A percentile compares a stretch with the other conserved stretches of the same genome.
Evolutionary conservation across 352 stramenopile species (phyloP).

Genomic region (Phytophthora pini): DNA sequence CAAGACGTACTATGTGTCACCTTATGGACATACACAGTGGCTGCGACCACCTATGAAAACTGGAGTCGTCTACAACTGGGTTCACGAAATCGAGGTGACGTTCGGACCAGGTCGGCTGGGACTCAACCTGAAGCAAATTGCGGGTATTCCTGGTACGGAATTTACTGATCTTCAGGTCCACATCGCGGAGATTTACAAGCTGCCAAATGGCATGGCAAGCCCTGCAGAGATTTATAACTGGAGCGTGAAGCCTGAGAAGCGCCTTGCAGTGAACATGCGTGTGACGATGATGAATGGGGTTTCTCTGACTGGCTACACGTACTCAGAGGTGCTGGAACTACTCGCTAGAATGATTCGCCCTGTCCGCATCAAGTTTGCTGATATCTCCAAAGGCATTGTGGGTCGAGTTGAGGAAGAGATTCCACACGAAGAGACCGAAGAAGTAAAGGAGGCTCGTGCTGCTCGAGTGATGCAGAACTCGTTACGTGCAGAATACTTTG

Average conservation of each 20-base stretch:
- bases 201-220: constrained; percentile 81
- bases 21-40: constrained; percentile 86
- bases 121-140: constrained; percentile 87
- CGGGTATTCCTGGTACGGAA: constrained; percentile 64
- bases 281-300: constrained; percentile 87
- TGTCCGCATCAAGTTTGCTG: constrained; percentile 85
- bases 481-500: constrained; percentile 79
- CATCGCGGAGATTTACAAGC: constrained; percentile 87
- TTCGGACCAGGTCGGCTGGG: constrained; percentile 81
- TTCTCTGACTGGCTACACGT: constrained; percentile 78
- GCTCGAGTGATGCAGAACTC: constrained; percentile 67
- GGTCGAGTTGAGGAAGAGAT: constrained; percentile 72
- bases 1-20: constrained; percentile 89
- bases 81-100: constrained; percentile 84
- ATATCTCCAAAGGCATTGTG: constrained; percentile 86
- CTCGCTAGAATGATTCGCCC: constrained; percentile 71
- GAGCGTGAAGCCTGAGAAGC: constrained; percentile 90
- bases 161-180: constrained; percentile 84
- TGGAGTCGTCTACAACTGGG: constrained; percentile 78
- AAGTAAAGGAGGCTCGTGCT: constrained; percentile 69
- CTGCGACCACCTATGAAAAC: constrained; percentile 81
- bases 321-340: constrained; percentile 80
- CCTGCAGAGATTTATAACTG: constrained; percentile 92
- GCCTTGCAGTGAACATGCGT: constrained; percentile 78
- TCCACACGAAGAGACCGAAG: constrained; percentile 69